Conservation (phyloP, 140 eudicot species). For the Stevia rebaudiana region DNA sequence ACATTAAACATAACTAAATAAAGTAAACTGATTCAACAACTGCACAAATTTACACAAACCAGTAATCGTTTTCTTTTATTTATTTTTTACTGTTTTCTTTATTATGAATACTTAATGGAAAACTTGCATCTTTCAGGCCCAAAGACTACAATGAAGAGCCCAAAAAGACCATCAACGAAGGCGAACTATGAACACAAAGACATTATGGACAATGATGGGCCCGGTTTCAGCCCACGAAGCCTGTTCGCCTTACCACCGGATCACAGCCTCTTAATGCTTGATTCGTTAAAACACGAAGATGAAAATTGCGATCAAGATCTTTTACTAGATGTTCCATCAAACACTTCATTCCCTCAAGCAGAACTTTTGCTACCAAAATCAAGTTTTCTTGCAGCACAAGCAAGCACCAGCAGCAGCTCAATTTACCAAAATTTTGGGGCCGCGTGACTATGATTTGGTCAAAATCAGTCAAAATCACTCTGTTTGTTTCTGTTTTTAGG, state of each 20-base stretch:
- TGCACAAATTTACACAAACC: background rate
- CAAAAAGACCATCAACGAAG: conserved; percentile 48
- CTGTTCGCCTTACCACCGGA: conserved; percentile 59
- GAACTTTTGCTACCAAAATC: conserved; percentile 64
- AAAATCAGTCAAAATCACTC: conserved; percentile 5
- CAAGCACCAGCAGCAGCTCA: conserved; percentile 85
- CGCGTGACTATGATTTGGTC: conserved; percentile 28
- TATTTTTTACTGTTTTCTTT: background rate
- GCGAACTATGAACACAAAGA: conserved; percentile 50
- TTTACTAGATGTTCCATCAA: conserved; percentile 75
- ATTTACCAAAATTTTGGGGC: conserved; percentile 43
- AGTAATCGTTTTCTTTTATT: background rate
- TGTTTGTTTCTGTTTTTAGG: conserved; percentile 19
- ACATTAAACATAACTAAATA: background rate
- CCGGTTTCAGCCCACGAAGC: conserved; percentile 63
- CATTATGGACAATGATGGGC: conserved; percentile 42
- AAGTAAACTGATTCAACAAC: background rate
- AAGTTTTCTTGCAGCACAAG: conserved; percentile 51
- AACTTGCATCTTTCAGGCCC: conserved; percentile 36
- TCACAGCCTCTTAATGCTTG: conserved; percentile 48
- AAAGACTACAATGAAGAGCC: conserved; percentile 54
- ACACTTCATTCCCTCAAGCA: conserved; percentile 87
- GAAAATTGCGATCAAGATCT: conserved; percentile 72
- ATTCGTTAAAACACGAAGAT: conserved; percentile 42
- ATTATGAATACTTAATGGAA: background rate